Base-by-base conservation (phyloP, 352 stramenopile genomes). In the Phytopythium aichiense region DNA sequence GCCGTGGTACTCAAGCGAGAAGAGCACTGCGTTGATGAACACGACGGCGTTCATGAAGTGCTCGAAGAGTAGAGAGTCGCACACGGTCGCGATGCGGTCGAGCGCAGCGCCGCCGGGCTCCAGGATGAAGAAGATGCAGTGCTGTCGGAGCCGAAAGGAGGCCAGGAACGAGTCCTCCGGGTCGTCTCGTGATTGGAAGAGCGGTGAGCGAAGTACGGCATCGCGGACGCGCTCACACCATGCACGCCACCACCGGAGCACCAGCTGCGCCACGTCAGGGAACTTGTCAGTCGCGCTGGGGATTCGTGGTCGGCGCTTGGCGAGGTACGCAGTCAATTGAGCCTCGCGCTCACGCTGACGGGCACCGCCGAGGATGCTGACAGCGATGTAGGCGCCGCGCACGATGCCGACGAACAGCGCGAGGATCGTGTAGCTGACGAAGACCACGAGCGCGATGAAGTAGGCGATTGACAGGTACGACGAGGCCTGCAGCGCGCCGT, bases 401-500 rank as follows among this genome's bases (percentile, higher is more conserved):
- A 95, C 82, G 54, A 95, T 91, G 7, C 84, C 84, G 23, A 93
- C 81, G 42, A 93, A 93, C 0, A 95, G 65, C 16, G 84, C 88
- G 2, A 91, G 66, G 43, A 93, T 91, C 81, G 92, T 93, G 66
- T 90, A 93, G 40, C 82, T 92, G 0, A 95, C 82, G 33, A 95
- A 91, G 0, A 95, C 80, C 49, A 92, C 83, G 5, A 93, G 65
- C 9, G 65, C 82, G 54, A 93, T 81, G 61, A 95, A 95, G 51
- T 91, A 93, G 60, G 91, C 62, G 57, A 95, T 85, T 4, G 77
- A 73, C 51, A 92, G 79, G 42, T 84, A 91, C 1, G 84, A 94
- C 37, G 80, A 81, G 1, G 80, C 78, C 40, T 92, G 84, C 33
- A 90, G 67, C 15, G 77, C 81, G 18, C 81, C 86, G 56, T 94